Conservation (phyloP, 495 filamentous ascomycete species). For the Apiosordaria backusii region DNA sequence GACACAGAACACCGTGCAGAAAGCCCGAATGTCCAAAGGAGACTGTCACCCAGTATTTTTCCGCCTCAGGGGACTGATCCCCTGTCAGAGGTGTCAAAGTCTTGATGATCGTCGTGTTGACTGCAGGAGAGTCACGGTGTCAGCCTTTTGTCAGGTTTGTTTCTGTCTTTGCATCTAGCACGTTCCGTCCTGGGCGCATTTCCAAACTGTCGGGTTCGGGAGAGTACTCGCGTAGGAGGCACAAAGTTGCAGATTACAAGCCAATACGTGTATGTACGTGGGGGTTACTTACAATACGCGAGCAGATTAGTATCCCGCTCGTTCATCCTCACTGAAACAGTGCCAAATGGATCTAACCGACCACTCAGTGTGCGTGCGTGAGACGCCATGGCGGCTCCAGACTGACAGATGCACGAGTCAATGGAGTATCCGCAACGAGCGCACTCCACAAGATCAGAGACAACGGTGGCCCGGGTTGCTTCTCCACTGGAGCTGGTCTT, state of each 20-base stretch:
- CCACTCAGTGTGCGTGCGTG: conserved; percentile 2
- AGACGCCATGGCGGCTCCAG: background rate
- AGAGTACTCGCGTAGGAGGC: too few species aligned
- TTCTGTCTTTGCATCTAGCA: too few species aligned
- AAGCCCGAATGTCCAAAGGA: conserved; percentile 18
- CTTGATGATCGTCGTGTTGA: conserved; percentile 9
- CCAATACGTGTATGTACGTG: background rate
- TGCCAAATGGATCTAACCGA: conserved; percentile 9
- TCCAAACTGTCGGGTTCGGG: too few species aligned
- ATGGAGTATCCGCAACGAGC: background rate
- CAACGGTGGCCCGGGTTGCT: background rate
- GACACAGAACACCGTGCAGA: conserved; percentile 14
- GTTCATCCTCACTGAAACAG: conserved; percentile 4
- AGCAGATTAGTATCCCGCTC: conserved; percentile 6
- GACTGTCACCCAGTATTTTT: conserved; percentile 13
- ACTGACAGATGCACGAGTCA: background rate
- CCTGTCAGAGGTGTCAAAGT: conserved; percentile 7
- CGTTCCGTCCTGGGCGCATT: too few species aligned
- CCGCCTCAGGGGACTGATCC: conserved; percentile 5
- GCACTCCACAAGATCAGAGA: background rate
- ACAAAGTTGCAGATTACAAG: too few species aligned
- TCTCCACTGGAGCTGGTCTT: background rate
- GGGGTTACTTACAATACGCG: conserved; percentile 17
- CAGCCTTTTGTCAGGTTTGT: background rate
- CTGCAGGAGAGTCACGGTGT: conserved; percentile 2